These are phyloP conservation scores for Suillus variegatus DNA, from an alignment of 768 basidiomycete species.

Conservation along the genomic window DNA sequence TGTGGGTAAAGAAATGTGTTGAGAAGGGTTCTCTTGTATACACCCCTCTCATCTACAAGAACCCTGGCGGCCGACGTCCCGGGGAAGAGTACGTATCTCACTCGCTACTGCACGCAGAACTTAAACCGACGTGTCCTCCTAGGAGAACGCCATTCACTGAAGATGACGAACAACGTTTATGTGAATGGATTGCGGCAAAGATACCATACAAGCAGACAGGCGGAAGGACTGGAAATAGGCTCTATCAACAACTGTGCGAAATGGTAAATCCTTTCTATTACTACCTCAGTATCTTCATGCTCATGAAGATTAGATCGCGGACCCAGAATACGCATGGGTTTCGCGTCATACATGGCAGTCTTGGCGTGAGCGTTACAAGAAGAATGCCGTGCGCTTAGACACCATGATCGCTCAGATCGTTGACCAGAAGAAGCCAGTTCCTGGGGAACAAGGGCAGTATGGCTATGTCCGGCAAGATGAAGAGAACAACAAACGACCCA, in stretches of 20 bases:
- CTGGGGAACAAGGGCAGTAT: slow-evolving; percentile 80
- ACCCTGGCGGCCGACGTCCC: slow-evolving; percentile 77
- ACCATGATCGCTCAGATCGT: slow-evolving; percentile 64
- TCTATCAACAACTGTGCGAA: slow-evolving; percentile 82
- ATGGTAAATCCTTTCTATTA: slow-evolving; percentile 44
- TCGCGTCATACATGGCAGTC: slow-evolving; percentile 87
- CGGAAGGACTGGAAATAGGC: slow-evolving; percentile 77
- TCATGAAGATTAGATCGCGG: slow-evolving; percentile 44
- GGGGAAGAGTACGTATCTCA: slow-evolving; percentile 71
- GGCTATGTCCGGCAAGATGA: slow-evolving; percentile 79
- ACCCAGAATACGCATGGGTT: slow-evolving; percentile 80
- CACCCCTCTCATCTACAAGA: slow-evolving; percentile 80
- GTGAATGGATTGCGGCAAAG: slow-evolving; percentile 78
- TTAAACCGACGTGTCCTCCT: slow-evolving; percentile 7
- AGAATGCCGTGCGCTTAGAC: slow-evolving; percentile 72
- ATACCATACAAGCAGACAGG: slow-evolving; percentile 85
- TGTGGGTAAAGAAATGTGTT: slow-evolving; percentile 85
- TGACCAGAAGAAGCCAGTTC: slow-evolving; percentile 63
- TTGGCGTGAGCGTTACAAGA: slow-evolving; percentile 89
- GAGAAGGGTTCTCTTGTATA: slow-evolving; percentile 65
- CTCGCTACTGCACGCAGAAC: slow-evolving; percentile 1
- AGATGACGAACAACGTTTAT: slow-evolving; percentile 74
- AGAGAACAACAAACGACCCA: slow-evolving; percentile 60
- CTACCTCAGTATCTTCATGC: not conserved
- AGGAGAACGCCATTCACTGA: slow-evolving; percentile 80